Evolutionary conservation across 1,284 basidiomycete species (phyloP).

Genomic region (Volvariella volvacea): DNA sequence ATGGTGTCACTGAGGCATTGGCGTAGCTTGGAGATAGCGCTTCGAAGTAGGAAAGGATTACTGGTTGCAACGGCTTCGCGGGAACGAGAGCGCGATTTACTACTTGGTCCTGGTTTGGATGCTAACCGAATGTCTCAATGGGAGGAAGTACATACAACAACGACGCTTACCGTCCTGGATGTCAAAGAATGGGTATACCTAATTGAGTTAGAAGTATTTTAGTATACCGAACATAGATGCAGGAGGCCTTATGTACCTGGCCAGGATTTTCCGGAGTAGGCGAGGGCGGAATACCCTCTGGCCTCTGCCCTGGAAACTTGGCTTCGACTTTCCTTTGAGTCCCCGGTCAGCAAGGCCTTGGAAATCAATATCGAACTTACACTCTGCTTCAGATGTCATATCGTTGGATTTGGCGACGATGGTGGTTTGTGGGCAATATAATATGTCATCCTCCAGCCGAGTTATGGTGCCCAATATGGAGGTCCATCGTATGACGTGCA

Average conservation of each 20-base stretch:
- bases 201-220: background rate
- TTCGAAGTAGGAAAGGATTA: constrained; percentile 33
- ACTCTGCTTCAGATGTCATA: constrained; percentile 19
- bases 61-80: constrained; percentile 19
- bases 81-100: constrained; percentile 11
- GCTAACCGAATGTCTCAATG: background rate
- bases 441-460: background rate
- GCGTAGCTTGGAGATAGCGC: constrained; percentile 30
- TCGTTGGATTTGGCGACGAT: too few species aligned
- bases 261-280: constrained; percentile 29
- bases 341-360: background rate
- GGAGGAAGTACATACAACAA: background rate
- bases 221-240: background rate
- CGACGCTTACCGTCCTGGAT: constrained; percentile 17
- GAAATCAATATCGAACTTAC: constrained; percentile 8
- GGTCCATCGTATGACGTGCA: background rate
- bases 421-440: background rate
- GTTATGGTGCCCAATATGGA: background rate
- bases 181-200: constrained; percentile 29
- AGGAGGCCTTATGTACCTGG: constrained; percentile 15
- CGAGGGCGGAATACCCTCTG: constrained; percentile 23
- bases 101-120: too few species aligned
- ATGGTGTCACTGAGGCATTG: constrained; percentile 31
- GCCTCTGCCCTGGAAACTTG: constrained; percentile 23
- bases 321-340: constrained; percentile 19